Percentiles rank a stretch among this genome's conserved stretches.
phyloP scores from a whole-genome alignment of 2,329 filamentous ascomycete genomes.

The Monilinia fructigena region DNA sequence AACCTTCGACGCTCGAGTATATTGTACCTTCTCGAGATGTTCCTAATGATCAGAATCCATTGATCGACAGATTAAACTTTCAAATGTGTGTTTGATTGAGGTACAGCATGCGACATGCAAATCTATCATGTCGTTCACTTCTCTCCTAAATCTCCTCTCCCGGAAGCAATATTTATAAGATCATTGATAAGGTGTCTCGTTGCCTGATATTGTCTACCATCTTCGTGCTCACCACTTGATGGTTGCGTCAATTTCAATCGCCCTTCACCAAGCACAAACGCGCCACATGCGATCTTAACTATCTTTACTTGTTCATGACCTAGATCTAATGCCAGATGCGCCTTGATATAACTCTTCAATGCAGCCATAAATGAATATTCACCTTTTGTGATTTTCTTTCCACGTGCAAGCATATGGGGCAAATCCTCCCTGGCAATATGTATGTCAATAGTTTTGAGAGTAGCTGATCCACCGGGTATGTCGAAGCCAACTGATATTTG shows the following conservation, averaged over 20 bases:
- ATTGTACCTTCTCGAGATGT: too few species aligned
- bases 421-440: conserved; percentile 45
- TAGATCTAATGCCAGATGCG: conserved; percentile 45
- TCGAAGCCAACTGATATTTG: conserved; percentile 37
- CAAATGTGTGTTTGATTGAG: not conserved
- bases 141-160: conserved; percentile 23
- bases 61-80: not conserved
- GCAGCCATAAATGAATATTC: conserved; percentile 44
- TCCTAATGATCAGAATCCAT: not conserved
- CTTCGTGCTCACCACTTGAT: conserved; percentile 23
- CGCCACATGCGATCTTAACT: conserved; percentile 44
- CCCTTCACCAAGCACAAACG: conserved; percentile 45
- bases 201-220: conserved; percentile 30
- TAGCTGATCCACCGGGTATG: conserved; percentile 29
- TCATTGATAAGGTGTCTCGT: conserved; percentile 31
- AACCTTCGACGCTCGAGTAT: not conserved
- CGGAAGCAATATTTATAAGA: conserved; percentile 29
- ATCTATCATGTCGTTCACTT: not conserved
- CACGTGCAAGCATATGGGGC: conserved; percentile 34
- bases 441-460: conserved; percentile 46
- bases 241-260: conserved; percentile 43
- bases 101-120: not conserved
- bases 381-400: conserved; percentile 29
- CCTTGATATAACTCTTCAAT: conserved; percentile 42
- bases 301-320: conserved; percentile 44